Evolutionary conservation across 805 yeast genomes (phyloP).

Genomic region (Debaryomyces prosopidis): DNA sequence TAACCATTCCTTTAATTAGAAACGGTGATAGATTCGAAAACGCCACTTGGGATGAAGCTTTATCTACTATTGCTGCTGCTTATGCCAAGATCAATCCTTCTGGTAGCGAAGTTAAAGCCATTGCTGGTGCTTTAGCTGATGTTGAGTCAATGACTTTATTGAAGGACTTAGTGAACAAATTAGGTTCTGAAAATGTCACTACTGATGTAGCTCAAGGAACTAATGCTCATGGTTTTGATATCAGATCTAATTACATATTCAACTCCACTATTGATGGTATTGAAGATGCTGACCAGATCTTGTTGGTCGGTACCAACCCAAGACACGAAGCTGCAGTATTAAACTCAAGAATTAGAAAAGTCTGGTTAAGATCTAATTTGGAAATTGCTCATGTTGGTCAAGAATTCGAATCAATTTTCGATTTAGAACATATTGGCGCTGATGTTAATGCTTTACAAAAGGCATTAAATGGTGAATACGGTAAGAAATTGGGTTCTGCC

Average conservation of each 20-base stretch:
- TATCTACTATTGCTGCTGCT: slow-evolving; percentile 66
- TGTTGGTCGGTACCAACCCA: slow-evolving; percentile 84
- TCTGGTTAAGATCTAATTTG: slow-evolving; percentile 68
- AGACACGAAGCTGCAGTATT: slow-evolving; percentile 88
- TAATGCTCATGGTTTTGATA: slow-evolving; percentile 64
- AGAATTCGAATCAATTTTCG: slow-evolving; percentile 74
- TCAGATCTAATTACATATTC: slow-evolving; percentile 78
- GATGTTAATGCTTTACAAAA: slow-evolving; percentile 53
- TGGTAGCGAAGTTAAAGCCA: slow-evolving; percentile 74
- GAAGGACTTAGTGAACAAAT: slow-evolving; percentile 73
- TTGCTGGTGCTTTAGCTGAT: slow-evolving; percentile 80
- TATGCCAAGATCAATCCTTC: slow-evolving; percentile 54
- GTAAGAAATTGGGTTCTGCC: slow-evolving; percentile 65
- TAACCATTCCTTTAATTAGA: slow-evolving; percentile 77
- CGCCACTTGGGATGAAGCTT: slow-evolving; percentile 87
- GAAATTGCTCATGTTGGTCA: slow-evolving; percentile 76
- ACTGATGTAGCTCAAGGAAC: slow-evolving; percentile 64
- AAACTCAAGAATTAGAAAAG: slow-evolving; percentile 79
- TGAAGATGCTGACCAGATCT: slow-evolving; percentile 79
- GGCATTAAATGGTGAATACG: slow-evolving; percentile 69
- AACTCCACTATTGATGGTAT: slow-evolving; percentile 78
- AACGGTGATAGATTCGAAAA: slow-evolving; percentile 67
- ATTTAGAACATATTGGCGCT: slow-evolving; percentile 61
- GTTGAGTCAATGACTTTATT: slow-evolving; percentile 81
- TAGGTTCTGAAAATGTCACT: slow-evolving; percentile 80